Evolutionary conservation across 2,329 filamentous ascomycete species (phyloP), one percentile per base, ranked within the genome.

Genomic region (Monosporascus sp.): DNA sequence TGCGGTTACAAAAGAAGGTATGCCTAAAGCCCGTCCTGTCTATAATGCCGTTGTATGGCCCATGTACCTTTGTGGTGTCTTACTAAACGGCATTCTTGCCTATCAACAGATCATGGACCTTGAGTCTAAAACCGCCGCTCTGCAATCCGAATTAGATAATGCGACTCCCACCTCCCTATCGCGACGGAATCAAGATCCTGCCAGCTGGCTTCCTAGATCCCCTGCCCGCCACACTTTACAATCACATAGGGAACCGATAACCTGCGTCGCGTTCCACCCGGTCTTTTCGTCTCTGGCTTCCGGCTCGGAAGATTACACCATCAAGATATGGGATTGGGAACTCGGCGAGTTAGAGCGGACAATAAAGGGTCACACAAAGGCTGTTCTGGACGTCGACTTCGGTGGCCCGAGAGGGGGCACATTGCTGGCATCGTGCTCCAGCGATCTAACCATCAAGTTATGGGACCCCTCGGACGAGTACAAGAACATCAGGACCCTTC

Each of bases 251-350:
- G 78, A 84, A 24, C 83, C 90, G 16, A 85, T 97, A 55, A 96
- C 87, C 53, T 92, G 90, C 65, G 85, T 97, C 54, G 92, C 92
- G 17, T 97, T 97, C 67, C 92, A 97, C 68, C 92, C 92, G 0
- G 80, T 94, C 34, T 97, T 96, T 72, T 93, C 91, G 9, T 93
- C 90, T 5, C 78, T 97, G 22, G 93, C 92, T 9, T 94, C 91
- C 0, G 92, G 90, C 17, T 95, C 91, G 8, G 92, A 96, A 69
- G 93, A 97, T 70, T 89, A 84, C 52, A 96, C 89, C 7, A 96
- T 97, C 70, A 97, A 97, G 66, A 92, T 97, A 52, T 97, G 92
- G 92, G 92, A 97, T 66, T 97, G 91, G 88, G 92, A 97, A 66
- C 74, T 95, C 24, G 93, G 93, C 48, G 92, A 97, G 71, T 78